Conservation (phyloP, 495 filamentous ascomycete species). For the Penicillium manginii region DNA sequence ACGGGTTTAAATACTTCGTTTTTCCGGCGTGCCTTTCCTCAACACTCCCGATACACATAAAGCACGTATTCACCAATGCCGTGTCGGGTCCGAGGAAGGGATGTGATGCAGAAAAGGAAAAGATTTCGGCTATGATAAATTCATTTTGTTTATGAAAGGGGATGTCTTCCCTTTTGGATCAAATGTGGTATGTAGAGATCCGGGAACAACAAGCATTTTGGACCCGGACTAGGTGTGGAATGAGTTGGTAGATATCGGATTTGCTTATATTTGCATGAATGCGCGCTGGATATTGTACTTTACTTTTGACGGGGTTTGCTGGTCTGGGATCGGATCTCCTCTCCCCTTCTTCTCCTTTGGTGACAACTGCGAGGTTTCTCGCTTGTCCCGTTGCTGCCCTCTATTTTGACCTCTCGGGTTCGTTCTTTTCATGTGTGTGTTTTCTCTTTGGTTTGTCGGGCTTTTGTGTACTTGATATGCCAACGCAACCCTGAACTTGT, state of each 20-base stretch:
- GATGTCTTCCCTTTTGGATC: constrained; percentile 21
- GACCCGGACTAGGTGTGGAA: constrained; percentile 21
- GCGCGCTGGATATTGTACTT: constrained; percentile 39
- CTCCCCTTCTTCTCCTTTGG: constrained; percentile 12
- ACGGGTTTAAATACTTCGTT: constrained; percentile 6
- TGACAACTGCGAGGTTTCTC: constrained; percentile 6
- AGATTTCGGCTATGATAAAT: constrained; percentile 29
- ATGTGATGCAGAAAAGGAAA: constrained; percentile 21
- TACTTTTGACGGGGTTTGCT: constrained; percentile 27
- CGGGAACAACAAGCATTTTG: constrained; percentile 14
- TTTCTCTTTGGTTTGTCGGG: constrained; percentile 20
- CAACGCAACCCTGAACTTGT: constrained; percentile 24
- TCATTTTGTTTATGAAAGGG: constrained; percentile 23
- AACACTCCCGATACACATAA: constrained; percentile 17
- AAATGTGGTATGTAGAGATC: constrained; percentile 30
- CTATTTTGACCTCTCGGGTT: constrained; percentile 12
- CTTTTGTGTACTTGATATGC: constrained; percentile 20
- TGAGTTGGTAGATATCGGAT: constrained; percentile 37
- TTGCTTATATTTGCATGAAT: constrained; percentile 38
- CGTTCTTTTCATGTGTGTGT: constrained; percentile 12
- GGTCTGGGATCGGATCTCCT: constrained; percentile 14
- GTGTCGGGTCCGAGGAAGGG: constrained; percentile 12
- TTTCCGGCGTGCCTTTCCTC: constrained; percentile 14
- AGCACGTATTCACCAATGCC: constrained; percentile 5
- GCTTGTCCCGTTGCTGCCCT: constrained; percentile 2